These are phyloP conservation scores for Candida anutae DNA, from an alignment of 1,139 yeast species.

Conservation along the genomic window DNA sequence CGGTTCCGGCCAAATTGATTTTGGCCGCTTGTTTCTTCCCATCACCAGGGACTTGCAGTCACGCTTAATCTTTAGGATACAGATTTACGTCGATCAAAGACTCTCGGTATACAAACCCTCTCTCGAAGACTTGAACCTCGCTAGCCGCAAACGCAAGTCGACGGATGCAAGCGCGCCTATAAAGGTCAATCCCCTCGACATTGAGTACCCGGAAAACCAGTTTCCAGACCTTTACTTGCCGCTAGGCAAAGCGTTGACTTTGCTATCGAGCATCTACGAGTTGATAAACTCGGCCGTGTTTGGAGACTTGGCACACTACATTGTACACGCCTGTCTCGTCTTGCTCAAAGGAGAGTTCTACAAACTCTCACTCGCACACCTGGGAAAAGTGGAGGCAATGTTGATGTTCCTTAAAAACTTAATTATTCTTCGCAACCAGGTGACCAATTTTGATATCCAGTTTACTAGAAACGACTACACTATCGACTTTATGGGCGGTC, in stretches of 20 bases:
- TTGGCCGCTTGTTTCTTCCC: slow-evolving; percentile 60
- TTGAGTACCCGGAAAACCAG: slow-evolving; percentile 31
- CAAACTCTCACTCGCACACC: slow-evolving; percentile 29
- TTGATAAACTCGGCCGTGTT: slow-evolving; percentile 68
- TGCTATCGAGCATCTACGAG: slow-evolving; percentile 74
- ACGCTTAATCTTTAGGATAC: slow-evolving; percentile 71
- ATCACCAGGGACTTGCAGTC: slow-evolving; percentile 72
- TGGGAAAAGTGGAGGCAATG: slow-evolving; percentile 48
- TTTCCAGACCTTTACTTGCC: slow-evolving; percentile 65
- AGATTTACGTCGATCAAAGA: slow-evolving; percentile 60
- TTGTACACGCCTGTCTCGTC: slow-evolving; percentile 69
- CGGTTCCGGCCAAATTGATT: slow-evolving; percentile 23
- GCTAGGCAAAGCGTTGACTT: slow-evolving; percentile 57
- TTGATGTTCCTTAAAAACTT: slow-evolving; percentile 68
- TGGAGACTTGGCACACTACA: slow-evolving; percentile 83
- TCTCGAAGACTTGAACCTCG: slow-evolving; percentile 54
- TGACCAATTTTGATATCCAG: slow-evolving; percentile 76
- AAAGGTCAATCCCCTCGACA: slow-evolving; percentile 13
- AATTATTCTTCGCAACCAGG: slow-evolving; percentile 59
- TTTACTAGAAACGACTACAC: slow-evolving; percentile 63
- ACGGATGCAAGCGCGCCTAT: neutral
- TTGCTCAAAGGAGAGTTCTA: slow-evolving; percentile 49
- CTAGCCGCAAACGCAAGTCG: neutral
- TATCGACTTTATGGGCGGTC: slow-evolving; percentile 67
- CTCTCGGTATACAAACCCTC: slow-evolving; percentile 61